These are phyloP conservation scores for Saprolegnia parasitica DNA, from an alignment of 352 stramenopile genomes.

Conservation along the genomic window DNA sequence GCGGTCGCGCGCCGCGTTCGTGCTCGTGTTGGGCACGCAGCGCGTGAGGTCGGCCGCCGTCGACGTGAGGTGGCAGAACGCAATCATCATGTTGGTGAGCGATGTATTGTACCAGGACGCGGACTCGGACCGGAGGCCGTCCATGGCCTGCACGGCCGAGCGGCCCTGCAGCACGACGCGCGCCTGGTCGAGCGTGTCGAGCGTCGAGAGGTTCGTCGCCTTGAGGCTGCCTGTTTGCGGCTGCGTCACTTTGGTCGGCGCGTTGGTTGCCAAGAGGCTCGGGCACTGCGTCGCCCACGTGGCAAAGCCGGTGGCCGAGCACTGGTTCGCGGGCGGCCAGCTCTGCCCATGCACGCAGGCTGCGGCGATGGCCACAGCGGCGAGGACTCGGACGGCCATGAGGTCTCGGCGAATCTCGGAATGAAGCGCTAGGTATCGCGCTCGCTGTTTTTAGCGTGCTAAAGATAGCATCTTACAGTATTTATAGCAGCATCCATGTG, in stretches of 20 bases:
- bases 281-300: slow-evolving; percentile 59
- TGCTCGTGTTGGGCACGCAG: slow-evolving; percentile 49
- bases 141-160: slow-evolving; percentile 56
- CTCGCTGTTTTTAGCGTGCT: slow-evolving; percentile 1
- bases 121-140: slow-evolving; percentile 63
- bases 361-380: background rate
- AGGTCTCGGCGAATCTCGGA: background rate
- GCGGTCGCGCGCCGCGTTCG: slow-evolving; percentile 43
- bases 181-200: slow-evolving; percentile 62
- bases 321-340: slow-evolving; percentile 30
- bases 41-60: slow-evolving; percentile 44
- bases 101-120: slow-evolving; percentile 61
- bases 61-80: slow-evolving; percentile 60
- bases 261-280: slow-evolving; percentile 45
- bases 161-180: slow-evolving; percentile 66
- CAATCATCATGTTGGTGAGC: slow-evolving; percentile 61
- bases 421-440: background rate
- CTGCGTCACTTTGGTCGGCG: slow-evolving; percentile 31
- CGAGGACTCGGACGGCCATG: background rate
- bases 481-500: too few relatives aligned
- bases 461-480: background rate
- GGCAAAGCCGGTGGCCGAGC: slow-evolving; percentile 44
- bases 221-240: slow-evolving; percentile 35
- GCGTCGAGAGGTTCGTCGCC: slow-evolving; percentile 37
- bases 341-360: background rate